Evolutionary conservation across 495 filamentous ascomycete genomes (phyloP).

Genomic region (Penicillium psychrofluorescens): DNA sequence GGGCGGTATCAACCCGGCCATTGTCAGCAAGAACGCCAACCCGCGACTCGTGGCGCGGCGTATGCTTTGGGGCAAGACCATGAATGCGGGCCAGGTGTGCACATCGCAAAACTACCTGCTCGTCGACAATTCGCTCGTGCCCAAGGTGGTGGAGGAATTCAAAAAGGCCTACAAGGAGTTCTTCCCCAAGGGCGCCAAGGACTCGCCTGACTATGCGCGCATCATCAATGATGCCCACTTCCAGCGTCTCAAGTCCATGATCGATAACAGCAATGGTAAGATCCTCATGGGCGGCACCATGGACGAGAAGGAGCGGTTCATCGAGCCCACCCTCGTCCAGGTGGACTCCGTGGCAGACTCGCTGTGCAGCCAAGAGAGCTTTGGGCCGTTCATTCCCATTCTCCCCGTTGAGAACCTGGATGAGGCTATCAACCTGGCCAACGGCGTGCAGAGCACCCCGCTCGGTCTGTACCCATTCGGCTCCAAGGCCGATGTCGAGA

Average conservation of each 20-base stretch:
- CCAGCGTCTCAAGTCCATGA: slow-evolving; percentile 77
- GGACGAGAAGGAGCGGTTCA: slow-evolving; percentile 71
- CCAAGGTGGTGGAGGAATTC: slow-evolving; percentile 67
- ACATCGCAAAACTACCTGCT: slow-evolving; percentile 84
- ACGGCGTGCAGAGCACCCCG: slow-evolving; percentile 69
- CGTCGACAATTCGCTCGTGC: slow-evolving; percentile 65
- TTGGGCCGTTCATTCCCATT: slow-evolving; percentile 82
- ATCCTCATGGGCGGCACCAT: slow-evolving; percentile 78
- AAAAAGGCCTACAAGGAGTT: slow-evolving; percentile 67
- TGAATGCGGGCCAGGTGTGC: slow-evolving; percentile 85
- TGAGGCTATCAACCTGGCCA: slow-evolving; percentile 71
- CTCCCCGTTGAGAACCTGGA: slow-evolving; percentile 68
- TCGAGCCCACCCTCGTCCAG: slow-evolving; percentile 78
- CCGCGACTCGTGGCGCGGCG: slow-evolving; percentile 73
- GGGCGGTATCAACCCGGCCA: slow-evolving; percentile 85
- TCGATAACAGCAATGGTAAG: slow-evolving; percentile 74
- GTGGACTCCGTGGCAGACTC: slow-evolving; percentile 70
- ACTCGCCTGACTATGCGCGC: slow-evolving; percentile 64
- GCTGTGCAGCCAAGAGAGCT: slow-evolving; percentile 73
- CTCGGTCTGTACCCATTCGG: slow-evolving; percentile 82
- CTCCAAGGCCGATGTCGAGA: slow-evolving; percentile 61
- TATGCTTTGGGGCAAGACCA: slow-evolving; percentile 77
- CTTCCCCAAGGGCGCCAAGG: slow-evolving; percentile 74
- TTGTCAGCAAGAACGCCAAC: slow-evolving; percentile 76
- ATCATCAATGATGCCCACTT: slow-evolving; percentile 77